Evolutionary conservation across 768 basidiomycete genomes (phyloP).

Genomic region (Boletales sp.): DNA sequence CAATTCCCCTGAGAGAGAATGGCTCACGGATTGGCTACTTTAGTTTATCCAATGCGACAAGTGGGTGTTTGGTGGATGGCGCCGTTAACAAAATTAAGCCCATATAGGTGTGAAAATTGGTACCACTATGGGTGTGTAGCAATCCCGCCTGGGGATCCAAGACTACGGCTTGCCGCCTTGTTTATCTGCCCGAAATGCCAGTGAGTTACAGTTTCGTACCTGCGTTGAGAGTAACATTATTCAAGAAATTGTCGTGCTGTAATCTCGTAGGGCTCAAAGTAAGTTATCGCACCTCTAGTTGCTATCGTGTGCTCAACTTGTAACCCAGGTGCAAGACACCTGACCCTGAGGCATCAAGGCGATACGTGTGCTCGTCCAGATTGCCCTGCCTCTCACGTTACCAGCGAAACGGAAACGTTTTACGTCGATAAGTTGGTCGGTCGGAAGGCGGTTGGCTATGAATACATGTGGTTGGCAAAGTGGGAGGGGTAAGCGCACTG

Average conservation of each 20-base stretch:
- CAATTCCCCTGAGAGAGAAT: neutral
- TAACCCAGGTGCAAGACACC: conserved; percentile 14
- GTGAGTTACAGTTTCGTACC: conserved; percentile 12
- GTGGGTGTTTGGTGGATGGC: conserved; percentile 14
- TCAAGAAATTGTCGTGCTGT: neutral
- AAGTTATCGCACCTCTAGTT: neutral
- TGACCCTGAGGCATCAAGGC: conserved; percentile 4
- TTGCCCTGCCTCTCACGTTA: conserved; percentile 15
- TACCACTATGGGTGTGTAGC: conserved; percentile 53
- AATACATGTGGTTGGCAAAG: conserved; percentile 28
- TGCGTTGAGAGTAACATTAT: neutral
- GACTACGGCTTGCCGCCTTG: conserved; percentile 27
- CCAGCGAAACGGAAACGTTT: conserved; percentile 8
- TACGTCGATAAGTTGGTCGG: conserved; percentile 30
- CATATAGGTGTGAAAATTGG: conserved; percentile 40
- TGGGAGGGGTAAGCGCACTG: conserved; percentile 29
- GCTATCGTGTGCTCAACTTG: neutral
- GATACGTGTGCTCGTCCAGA: conserved; percentile 24
- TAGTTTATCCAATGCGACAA: conserved; percentile 36
- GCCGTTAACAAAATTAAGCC: neutral
- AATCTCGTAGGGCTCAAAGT: conserved; percentile 11
- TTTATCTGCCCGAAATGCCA: conserved; percentile 46
- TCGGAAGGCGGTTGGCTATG: conserved; percentile 14
- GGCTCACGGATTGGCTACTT: neutral
- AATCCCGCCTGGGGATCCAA: conserved; percentile 33